Evolutionary conservation across 177 flowering plant genomes (phyloP).

Genomic region (Tripterygium wilfordii): DNA sequence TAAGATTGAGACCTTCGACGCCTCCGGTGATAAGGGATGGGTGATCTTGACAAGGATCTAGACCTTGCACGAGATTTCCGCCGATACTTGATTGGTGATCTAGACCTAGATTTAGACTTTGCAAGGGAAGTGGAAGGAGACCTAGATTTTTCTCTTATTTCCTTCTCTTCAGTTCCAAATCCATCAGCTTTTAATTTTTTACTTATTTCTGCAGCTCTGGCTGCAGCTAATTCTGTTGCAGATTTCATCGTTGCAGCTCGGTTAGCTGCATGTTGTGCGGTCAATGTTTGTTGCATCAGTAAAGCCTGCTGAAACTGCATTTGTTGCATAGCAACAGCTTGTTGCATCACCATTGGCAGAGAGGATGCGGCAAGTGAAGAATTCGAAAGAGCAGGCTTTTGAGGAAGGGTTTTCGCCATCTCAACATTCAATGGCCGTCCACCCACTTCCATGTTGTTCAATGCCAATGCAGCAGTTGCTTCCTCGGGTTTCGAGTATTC

Average conservation of each 20-base stretch:
- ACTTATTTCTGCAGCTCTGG: conserved; percentile 97
- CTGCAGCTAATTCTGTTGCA: conserved; percentile 90
- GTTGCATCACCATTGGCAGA: conserved; percentile 91
- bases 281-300: conserved; percentile 88
- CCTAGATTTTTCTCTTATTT: conserved; percentile 48
- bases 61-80: too few species aligned
- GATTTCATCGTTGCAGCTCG: conserved; percentile 94
- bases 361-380: conserved; percentile 56
- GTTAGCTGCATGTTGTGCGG: conserved; percentile 91
- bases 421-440: conserved; percentile 97
- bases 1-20: conserved; percentile 55
- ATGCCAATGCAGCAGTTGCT: conserved; percentile 82
- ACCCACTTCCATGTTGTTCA: conserved; percentile 95
- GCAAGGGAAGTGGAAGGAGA: conserved; percentile 55
- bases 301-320: conserved; percentile 99
- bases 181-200: conserved; percentile 84
- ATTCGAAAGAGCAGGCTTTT: conserved; percentile 40
- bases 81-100: conserved; percentile 47
- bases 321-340: conserved; percentile 99
- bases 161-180: conserved; percentile 43
- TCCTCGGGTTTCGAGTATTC: conserved; percentile 96
- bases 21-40: conserved; percentile 27
- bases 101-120: conserved; percentile 63
- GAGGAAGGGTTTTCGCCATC: conserved; percentile 96
- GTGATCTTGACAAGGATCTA: conserved; percentile 52